phyloP scores from a whole-genome alignment of 1,284 basidiomycete genomes.

The Leccinum ponderosum region DNA sequence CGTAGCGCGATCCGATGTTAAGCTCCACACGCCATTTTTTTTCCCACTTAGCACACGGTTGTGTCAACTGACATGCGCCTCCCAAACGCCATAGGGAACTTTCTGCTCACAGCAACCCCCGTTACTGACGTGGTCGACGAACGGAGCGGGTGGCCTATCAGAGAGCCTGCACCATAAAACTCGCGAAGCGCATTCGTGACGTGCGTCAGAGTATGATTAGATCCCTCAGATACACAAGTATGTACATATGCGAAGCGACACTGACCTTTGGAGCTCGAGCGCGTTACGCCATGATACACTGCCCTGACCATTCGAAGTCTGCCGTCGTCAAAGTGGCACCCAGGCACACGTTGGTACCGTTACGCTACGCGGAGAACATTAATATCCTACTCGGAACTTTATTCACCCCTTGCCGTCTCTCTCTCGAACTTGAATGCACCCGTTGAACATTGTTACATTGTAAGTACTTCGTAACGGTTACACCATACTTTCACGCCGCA shows the following conservation, averaged over 20 bases:
- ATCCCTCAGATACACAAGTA: not conserved
- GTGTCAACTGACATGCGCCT: slow-evolving; percentile 1
- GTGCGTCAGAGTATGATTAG: not conserved
- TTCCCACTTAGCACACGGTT: slow-evolving; percentile 14
- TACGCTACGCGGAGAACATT: slow-evolving; percentile 11
- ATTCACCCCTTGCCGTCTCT: slow-evolving; percentile 10
- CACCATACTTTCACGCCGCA: slow-evolving; percentile 2
- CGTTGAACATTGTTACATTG: too few relatives aligned
- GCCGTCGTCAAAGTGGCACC: not conserved
- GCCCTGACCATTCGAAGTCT: not conserved
- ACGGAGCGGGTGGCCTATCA: not conserved
- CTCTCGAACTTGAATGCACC: not conserved
- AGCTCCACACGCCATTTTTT: not conserved
- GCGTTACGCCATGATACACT: not conserved
- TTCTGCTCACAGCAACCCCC: not conserved
- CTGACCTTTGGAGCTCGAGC: not conserved
- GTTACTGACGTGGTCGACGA: not conserved
- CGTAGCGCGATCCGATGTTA: not conserved
- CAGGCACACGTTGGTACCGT: slow-evolving; percentile 11
- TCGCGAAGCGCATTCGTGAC: not conserved
- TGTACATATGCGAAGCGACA: not conserved
- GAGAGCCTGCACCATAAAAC: not conserved
- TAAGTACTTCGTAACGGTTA: not conserved
- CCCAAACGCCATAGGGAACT: not conserved
- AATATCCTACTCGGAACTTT: slow-evolving; percentile 3